A percentile compares a stretch with the other conserved stretches of the same genome.
Evolutionary conservation across 2,329 filamentous ascomycete species (phyloP).

Genomic region (Venturia nashicola): DNA sequence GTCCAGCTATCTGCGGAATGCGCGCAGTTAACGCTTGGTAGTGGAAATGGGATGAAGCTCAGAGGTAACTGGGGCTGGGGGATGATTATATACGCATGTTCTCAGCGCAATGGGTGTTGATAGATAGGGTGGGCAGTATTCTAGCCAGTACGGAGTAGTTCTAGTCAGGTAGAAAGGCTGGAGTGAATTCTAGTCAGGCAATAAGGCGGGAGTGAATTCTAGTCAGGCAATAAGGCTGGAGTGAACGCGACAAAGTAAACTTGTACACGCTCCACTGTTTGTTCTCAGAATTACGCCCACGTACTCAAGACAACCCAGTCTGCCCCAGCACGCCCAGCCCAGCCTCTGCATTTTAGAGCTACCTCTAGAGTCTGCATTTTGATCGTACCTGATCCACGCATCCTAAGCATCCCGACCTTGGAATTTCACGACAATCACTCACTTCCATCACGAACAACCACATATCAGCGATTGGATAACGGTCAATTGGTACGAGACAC

Average conservation of each 20-base stretch:
- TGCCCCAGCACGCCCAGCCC: too few relatives aligned
- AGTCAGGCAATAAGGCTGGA: neutral
- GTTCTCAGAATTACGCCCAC: neutral
- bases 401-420: neutral
- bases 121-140: too few relatives aligned
- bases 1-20: neutral
- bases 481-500: slow-evolving; percentile 7
- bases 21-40: neutral
- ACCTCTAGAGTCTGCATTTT: neutral
- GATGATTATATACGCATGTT: neutral
- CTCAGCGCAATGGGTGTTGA: neutral
- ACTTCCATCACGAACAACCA: neutral
- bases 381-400: neutral
- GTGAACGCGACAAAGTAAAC: neutral
- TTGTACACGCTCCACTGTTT: neutral
- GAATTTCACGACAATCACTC: neutral
- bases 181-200: neutral
- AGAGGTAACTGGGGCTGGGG: neutral
- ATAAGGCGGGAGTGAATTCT: neutral
- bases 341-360: neutral
- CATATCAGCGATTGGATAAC: neutral
- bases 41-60: neutral
- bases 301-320: neutral
- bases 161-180: neutral
- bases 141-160: too few relatives aligned